A percentile compares a stretch with the other conserved stretches of the same genome.
phyloP scores from a whole-genome alignment of 129 eudicot species.

The Logfia minima region DNA sequence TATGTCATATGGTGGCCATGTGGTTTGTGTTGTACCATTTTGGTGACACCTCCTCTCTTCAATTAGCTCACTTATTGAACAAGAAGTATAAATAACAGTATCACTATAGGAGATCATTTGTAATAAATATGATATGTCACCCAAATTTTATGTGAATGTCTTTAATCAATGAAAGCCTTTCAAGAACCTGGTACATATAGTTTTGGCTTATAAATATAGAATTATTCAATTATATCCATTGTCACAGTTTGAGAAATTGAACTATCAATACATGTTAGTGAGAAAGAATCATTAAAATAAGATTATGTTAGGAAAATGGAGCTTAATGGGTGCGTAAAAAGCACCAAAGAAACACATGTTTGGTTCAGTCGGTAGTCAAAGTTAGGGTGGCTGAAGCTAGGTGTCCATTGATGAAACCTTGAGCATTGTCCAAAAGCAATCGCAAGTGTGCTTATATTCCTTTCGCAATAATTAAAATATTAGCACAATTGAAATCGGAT shows the following conservation, averaged over 20 bases:
- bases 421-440: neutral
- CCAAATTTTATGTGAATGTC: too few species aligned
- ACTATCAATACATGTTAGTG: too few species aligned
- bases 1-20: neutral
- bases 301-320: neutral
- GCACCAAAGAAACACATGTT: neutral
- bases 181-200: too few species aligned
- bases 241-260: too few species aligned
- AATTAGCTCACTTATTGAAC: neutral
- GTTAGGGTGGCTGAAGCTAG: neutral
- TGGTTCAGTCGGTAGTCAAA: neutral
- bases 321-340: neutral
- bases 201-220: too few species aligned
- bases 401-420: constrained; percentile 17
- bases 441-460: constrained; percentile 2
- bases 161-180: too few species aligned
- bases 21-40: neutral
- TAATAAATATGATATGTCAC: too few species aligned
- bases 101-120: neutral
- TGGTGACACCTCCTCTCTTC: neutral
- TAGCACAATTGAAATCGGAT: constrained; percentile 2
- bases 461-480: neutral
- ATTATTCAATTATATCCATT: too few species aligned
- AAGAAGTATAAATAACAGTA: too few species aligned
- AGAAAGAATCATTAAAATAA: too few species aligned